A percentile compares a stretch with the other conserved stretches of the same genome.
These are phyloP conservation scores for Trichomonas tenax DNA, from an alignment of 208 protist genomes.

Conservation along the genomic window DNA sequence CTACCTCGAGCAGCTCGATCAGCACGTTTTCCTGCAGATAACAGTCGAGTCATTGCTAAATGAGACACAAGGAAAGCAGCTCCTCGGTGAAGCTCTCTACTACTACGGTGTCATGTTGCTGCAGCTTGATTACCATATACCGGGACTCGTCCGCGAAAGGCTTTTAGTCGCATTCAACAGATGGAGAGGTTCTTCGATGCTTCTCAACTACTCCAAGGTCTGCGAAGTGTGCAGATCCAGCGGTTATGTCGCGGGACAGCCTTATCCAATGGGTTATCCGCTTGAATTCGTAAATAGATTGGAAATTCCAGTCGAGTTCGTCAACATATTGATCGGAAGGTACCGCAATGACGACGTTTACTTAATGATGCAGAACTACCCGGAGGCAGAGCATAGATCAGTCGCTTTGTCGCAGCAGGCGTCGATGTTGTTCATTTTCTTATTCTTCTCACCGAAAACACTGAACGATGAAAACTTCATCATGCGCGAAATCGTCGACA, in stretches of 20 bases:
- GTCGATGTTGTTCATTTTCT: conserved; percentile 77
- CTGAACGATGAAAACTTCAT: conserved; percentile 47
- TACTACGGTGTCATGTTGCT: conserved; percentile 61
- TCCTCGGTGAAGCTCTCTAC: conserved; percentile 62
- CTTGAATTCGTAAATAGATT: neutral
- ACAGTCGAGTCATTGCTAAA: conserved; percentile 46
- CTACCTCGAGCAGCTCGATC: conserved; percentile 65
- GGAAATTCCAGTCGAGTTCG: neutral
- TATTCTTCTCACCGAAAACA: conserved; percentile 81
- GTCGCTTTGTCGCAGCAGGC: conserved; percentile 71
- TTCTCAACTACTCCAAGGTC: conserved; percentile 67
- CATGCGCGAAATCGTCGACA: conserved; percentile 93
- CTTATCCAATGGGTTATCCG: neutral
- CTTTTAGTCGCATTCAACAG: conserved; percentile 85
- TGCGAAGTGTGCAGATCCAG: conserved; percentile 72
- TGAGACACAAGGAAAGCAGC: conserved; percentile 77
- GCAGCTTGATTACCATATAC: conserved; percentile 24
- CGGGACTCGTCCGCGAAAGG: conserved; percentile 56
- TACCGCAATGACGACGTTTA: conserved; percentile 85
- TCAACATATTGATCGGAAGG: conserved; percentile 68
- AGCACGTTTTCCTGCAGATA: conserved; percentile 68
- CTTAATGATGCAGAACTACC: conserved; percentile 64
- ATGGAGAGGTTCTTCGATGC: conserved; percentile 63
- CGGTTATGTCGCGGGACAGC: conserved; percentile 40
- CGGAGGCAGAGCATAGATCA: conserved; percentile 69